phyloP scores from a whole-genome alignment of 2,329 filamentous ascomycete species.

The Chaetomiaceae sp. region DNA sequence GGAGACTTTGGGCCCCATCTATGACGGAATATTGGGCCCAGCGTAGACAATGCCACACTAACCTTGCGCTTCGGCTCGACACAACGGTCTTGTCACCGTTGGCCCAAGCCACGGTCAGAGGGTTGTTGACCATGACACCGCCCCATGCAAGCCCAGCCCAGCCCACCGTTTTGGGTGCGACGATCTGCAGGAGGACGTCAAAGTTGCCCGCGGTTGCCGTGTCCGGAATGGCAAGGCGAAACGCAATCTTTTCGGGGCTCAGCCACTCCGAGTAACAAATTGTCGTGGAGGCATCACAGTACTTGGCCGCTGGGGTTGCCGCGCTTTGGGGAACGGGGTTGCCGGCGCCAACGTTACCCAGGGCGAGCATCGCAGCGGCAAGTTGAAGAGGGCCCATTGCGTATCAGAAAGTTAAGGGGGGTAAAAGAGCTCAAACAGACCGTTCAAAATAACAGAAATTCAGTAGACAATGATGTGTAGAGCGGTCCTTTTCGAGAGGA shows the following conservation, averaged over 20 bases:
- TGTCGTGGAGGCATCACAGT: constrained; percentile 27
- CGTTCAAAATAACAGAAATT: no score
- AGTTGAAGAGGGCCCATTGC: constrained; percentile 26
- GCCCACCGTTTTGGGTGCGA: constrained; percentile 36
- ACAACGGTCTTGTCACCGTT: constrained; percentile 34
- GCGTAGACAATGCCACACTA: constrained; percentile 14
- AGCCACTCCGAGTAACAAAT: constrained; percentile 31
- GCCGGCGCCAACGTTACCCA: constrained; percentile 16
- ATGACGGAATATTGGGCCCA: neutral
- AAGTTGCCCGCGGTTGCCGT: constrained; percentile 31
- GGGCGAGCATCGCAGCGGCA: constrained; percentile 18
- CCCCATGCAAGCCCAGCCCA: constrained; percentile 41
- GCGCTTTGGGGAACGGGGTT: constrained; percentile 20
- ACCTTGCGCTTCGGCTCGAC: constrained; percentile 36
- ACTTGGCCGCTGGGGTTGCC: constrained; percentile 23
- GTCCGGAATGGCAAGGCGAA: constrained; percentile 30
- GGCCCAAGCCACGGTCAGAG: constrained; percentile 37
- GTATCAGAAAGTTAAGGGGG: no score
- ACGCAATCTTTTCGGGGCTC: constrained; percentile 25
- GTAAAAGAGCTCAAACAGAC: neutral
- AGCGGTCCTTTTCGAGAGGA: no score
- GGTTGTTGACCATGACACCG: constrained; percentile 39
- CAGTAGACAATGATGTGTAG: no score
- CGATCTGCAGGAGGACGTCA: constrained; percentile 36
- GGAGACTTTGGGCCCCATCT: no score